A percentile compares a stretch with the other conserved stretches of the same genome.
These are phyloP conservation scores for Flaveria brownii DNA, from an alignment of 129 eudicot species.

Conservation along the genomic window DNA sequence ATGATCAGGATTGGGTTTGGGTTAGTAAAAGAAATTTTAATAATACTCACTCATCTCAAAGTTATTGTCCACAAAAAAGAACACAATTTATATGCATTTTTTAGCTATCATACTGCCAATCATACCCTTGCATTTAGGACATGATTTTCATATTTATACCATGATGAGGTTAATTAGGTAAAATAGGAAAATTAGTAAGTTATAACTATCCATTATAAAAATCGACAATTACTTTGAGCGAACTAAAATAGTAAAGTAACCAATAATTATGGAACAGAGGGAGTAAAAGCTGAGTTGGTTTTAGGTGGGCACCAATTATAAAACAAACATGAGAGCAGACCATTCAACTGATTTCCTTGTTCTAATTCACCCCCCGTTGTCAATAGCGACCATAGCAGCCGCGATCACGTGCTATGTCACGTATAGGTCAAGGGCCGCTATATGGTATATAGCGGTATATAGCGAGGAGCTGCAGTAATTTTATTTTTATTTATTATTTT, in stretches of 20 bases:
- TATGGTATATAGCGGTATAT: no score
- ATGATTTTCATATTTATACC: neutral
- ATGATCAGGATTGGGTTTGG: neutral
- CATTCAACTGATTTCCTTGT: neutral
- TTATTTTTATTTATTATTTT: no score
- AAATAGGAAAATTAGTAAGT: neutral
- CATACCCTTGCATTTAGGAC: neutral
- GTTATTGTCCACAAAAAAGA: neutral
- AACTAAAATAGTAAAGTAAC: neutral
- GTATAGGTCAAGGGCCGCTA: no score
- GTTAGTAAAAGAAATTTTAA: neutral
- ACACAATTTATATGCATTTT: neutral
- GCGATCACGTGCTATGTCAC: no score
- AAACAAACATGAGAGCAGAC: neutral
- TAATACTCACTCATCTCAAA: neutral
- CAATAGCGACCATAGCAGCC: no score
- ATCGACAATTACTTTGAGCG: neutral
- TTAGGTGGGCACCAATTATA: neutral
- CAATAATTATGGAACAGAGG: neutral
- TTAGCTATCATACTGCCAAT: neutral
- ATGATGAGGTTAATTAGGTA: neutral
- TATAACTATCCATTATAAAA: neutral
- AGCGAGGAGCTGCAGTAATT: no score
- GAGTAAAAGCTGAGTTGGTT: neutral
- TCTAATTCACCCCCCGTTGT: neutral